These are phyloP conservation scores for Bothriochloa decipiens DNA, from an alignment of 176 grass and related monocot genomes.

Conservation along the genomic window DNA sequence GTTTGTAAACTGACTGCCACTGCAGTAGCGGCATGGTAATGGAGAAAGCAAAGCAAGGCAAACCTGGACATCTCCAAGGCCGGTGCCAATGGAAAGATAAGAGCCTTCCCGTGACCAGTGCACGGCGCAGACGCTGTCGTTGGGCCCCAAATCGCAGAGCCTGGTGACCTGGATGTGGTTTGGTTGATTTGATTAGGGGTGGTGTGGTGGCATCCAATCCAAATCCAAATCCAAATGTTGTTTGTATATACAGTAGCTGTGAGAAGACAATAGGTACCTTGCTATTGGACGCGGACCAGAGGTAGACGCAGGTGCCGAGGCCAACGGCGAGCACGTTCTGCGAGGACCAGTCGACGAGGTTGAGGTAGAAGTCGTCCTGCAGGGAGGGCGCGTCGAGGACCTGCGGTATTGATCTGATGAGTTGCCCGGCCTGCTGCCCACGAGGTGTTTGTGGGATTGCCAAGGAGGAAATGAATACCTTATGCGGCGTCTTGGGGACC, in stretches of 20 bases:
- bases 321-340: constrained; percentile 93
- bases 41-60: not conserved
- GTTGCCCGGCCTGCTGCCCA: not conserved
- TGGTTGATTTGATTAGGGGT: not conserved
- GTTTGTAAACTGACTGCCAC: not conserved
- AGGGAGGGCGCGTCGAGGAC: constrained; percentile 91
- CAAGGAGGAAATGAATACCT: constrained; percentile 39
- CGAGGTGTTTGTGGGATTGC: constrained; percentile 27
- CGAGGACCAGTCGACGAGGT: constrained; percentile 96
- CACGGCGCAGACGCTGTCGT: constrained; percentile 82
- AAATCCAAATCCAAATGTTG: not conserved
- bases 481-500: constrained; percentile 97
- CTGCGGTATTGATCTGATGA: constrained; percentile 9
- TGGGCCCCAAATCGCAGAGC: constrained; percentile 83
- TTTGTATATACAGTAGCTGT: not conserved
- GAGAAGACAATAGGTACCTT: constrained; percentile 42
- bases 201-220: not conserved
- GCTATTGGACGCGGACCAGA: constrained; percentile 93
- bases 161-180: constrained; percentile 69
- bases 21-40: not conserved
- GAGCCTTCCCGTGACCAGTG: constrained; percentile 96
- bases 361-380: constrained; percentile 97
- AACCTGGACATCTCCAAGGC: constrained; percentile 95
- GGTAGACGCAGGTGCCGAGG: constrained; percentile 86
- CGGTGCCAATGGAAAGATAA: constrained; percentile 87